Conservation (phyloP, 2,329 filamentous ascomycete species). For the Sphaerostilbella broomeana region DNA sequence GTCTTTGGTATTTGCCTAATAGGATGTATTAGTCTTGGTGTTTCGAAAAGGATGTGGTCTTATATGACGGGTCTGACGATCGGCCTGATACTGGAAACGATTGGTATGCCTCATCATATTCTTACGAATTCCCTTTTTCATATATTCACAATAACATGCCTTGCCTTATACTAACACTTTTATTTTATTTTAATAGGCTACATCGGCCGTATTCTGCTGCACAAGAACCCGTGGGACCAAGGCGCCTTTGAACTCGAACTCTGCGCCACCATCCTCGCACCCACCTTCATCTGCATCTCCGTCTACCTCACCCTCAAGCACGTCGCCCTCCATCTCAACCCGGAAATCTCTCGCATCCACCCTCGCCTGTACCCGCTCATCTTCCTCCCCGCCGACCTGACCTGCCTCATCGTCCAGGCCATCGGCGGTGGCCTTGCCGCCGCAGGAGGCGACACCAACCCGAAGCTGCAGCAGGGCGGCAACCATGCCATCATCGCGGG, state of each 20-base stretch:
- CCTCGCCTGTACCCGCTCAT: slow-evolving; percentile 48
- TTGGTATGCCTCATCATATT: slow-evolving; percentile 32
- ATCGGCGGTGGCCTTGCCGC: slow-evolving; percentile 51
- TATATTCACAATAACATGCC: neutral
- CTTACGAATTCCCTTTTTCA: neutral
- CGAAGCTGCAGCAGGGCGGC: slow-evolving; percentile 35
- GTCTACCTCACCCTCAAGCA: slow-evolving; percentile 61
- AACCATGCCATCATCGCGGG: slow-evolving; percentile 49
- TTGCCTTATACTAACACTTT: neutral
- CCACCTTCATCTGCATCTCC: slow-evolving; percentile 54
- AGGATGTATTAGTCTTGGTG: slow-evolving; percentile 35
- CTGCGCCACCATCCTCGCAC: slow-evolving; percentile 52
- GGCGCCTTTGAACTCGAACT: slow-evolving; percentile 53
- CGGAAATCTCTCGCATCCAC: slow-evolving; percentile 43
- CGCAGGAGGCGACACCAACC: slow-evolving; percentile 35
- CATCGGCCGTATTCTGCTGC: slow-evolving; percentile 43
- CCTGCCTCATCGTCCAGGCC: slow-evolving; percentile 53
- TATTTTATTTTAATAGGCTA: slow-evolving; percentile 36
- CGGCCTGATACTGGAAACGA: slow-evolving; percentile 45
- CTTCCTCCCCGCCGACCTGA: slow-evolving; percentile 54
- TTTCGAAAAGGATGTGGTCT: slow-evolving; percentile 49
- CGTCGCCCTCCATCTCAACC: slow-evolving; percentile 43
- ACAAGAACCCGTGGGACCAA: slow-evolving; percentile 48
- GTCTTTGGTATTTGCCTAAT: slow-evolving; percentile 41
- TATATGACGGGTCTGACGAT: slow-evolving; percentile 43